Evolutionary conservation across 305 asterid species (phyloP), one percentile per base, ranked within the genome.

Genomic region (Fraxinus baroniana): DNA sequence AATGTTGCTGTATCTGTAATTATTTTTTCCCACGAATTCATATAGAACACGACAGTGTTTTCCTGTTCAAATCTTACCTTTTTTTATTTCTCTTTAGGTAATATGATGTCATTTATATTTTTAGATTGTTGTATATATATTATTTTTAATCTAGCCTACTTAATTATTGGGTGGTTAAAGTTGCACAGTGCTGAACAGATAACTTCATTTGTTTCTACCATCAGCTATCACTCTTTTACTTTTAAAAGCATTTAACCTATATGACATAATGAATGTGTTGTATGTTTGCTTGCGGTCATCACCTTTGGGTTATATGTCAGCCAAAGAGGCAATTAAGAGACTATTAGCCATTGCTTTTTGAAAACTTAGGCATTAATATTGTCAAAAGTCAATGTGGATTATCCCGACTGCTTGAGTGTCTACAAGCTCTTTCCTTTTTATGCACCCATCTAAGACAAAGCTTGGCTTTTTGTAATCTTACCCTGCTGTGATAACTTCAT

Each of bases 361-460:
- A 41, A 33, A 17, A 79, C 66, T 83, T 22, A 24, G 35, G 57
- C 70, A 32, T 20, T 60, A 44, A 41, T 72, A 80, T 41, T 70
- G 17, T 79, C 10, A 5, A 24, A 71, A n/a, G 70, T 49, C 70
- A 18, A 46, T 70, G 33, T 78, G 17, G 72, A 26, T 84, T 76
- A 39, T 55, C 49, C 66, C 71, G 79, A 44, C 44, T 68, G 66
- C 26, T 78, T 32, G 52, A 26, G 35, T 74, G 44, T 55, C 36
- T n/a, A 52, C 62, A 26, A 46, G 57, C 72, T 32, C 83, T 79
- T 12, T 13, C 32, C 70, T 37, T 76, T 78, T 76, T 26, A 60
- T 60, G 55, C 55, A 81, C 49, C 62, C 82, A 46, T 76, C 55
- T 79, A 72, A 55, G 75, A 28, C 79, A 77, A 18, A 57, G n/a